A percentile compares a stretch with the other conserved stretches of the same genome.
phyloP scores from a whole-genome alignment of 2,329 filamentous ascomycete species.

The Fusarium citri region DNA sequence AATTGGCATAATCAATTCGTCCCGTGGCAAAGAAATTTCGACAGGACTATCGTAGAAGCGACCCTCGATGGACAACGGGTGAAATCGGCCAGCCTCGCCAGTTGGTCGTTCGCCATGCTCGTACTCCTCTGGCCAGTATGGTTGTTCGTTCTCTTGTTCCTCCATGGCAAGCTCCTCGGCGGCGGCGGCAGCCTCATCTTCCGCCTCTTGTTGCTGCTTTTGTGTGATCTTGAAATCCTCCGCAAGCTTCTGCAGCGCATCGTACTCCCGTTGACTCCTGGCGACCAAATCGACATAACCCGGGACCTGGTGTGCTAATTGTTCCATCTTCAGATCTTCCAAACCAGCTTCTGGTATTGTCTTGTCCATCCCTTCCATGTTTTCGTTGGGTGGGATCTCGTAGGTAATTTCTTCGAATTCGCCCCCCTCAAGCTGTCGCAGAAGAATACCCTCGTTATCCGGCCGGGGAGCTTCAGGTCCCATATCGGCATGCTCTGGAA shows the following conservation, averaged over 20 bases:
- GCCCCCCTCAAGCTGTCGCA: conserved; percentile 68
- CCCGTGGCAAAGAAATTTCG: conserved; percentile 79
- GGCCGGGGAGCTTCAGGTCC: conserved; percentile 34
- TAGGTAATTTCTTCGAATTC: conserved; percentile 72
- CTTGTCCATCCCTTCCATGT: conserved; percentile 40
- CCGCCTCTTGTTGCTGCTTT: conserved; percentile 50
- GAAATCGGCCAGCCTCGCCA: conserved; percentile 65
- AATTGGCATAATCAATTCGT: conserved; percentile 77
- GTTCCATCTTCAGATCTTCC: conserved; percentile 37
- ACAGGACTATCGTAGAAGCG: conserved; percentile 78
- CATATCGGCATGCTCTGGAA: conserved; percentile 56
- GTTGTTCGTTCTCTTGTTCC: conserved; percentile 44
- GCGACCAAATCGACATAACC: conserved; percentile 62
- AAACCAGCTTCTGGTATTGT: not conserved
- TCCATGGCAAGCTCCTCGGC: conserved; percentile 50
- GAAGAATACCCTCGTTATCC: conserved; percentile 57
- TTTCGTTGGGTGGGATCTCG: conserved; percentile 40
- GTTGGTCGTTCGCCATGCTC: conserved; percentile 50
- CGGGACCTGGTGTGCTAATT: conserved; percentile 45
- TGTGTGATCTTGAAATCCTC: conserved; percentile 65
- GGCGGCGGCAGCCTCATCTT: conserved; percentile 50
- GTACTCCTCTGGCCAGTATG: conserved; percentile 48
- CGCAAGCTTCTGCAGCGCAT: conserved; percentile 65
- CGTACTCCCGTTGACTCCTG: conserved; percentile 66
- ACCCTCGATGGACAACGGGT: conserved; percentile 80